Evolutionary conservation across 352 stramenopile genomes (phyloP).

Genomic region (Pythium inflatum): DNA sequence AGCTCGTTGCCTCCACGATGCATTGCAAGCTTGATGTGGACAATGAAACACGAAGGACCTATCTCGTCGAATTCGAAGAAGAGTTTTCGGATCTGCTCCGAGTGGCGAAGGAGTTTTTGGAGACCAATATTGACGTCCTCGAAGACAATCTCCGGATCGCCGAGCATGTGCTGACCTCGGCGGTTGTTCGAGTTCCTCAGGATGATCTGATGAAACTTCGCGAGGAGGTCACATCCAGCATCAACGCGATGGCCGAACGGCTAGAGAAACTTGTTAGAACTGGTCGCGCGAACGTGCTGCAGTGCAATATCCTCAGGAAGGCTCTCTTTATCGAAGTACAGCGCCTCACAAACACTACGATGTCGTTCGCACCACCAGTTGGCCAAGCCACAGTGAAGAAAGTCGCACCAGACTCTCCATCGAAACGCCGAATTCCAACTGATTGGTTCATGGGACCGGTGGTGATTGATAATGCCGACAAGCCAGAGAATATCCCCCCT

Average conservation of each 20-base stretch:
- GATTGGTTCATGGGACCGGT: slow-evolving; percentile 75
- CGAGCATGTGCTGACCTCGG: slow-evolving; percentile 65
- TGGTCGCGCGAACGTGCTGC: slow-evolving; percentile 55
- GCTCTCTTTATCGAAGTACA: slow-evolving; percentile 62
- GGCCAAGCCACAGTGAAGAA: slow-evolving; percentile 82
- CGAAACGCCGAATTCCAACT: slow-evolving; percentile 70
- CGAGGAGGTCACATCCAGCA: slow-evolving; percentile 37
- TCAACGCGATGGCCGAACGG: slow-evolving; percentile 44
- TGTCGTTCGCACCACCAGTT: slow-evolving; percentile 61
- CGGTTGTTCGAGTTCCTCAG: slow-evolving; percentile 52
- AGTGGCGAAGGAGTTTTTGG: slow-evolving; percentile 48
- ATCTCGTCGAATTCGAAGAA: slow-evolving; percentile 53
- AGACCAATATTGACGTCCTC: slow-evolving; percentile 66
- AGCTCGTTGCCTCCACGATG: slow-evolving; percentile 80
- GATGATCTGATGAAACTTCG: slow-evolving; percentile 66
- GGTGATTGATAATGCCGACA: slow-evolving; percentile 34
- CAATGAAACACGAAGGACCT: slow-evolving; percentile 46
- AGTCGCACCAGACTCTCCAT: slow-evolving; percentile 63
- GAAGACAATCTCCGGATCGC: slow-evolving; percentile 69
- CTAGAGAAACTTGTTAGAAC: slow-evolving; percentile 37
- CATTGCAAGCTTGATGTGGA: slow-evolving; percentile 54
- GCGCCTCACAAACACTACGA: slow-evolving; percentile 56
- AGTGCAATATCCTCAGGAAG: slow-evolving; percentile 70
- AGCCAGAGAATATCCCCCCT: slow-evolving; percentile 2
- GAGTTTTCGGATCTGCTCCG: slow-evolving; percentile 50